A percentile compares a stretch with the other conserved stretches of the same genome.
Conservation (phyloP, 805 yeast genomes). For the Starmerella apicola region DNA sequence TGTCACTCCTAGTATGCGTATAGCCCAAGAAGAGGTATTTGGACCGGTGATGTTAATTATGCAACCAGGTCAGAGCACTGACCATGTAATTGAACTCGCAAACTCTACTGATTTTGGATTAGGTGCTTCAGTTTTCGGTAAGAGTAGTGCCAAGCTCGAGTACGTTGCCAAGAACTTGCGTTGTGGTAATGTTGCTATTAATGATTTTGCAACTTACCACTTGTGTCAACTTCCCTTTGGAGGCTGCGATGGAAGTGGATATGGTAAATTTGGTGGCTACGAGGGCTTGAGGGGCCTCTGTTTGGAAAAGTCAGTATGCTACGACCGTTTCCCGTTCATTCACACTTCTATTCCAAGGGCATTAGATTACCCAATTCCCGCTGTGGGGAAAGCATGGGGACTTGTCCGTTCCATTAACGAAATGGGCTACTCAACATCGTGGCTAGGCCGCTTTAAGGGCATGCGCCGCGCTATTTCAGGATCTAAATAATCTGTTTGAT, state of each 20-base stretch:
- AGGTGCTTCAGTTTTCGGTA: slow-evolving; percentile 84
- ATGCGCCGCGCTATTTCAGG: slow-evolving; percentile 36
- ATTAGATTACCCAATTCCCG: slow-evolving; percentile 80
- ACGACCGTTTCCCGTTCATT: slow-evolving; percentile 66
- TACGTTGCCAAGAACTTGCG: slow-evolving; percentile 50
- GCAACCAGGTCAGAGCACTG: slow-evolving; percentile 46
- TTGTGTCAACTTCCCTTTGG: slow-evolving; percentile 97
- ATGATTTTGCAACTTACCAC: slow-evolving; percentile 93
- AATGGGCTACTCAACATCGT: slow-evolving; percentile 60
- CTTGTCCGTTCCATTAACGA: slow-evolving; percentile 71
- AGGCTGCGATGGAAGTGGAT: slow-evolving; percentile 84
- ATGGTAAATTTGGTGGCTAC: slow-evolving; percentile 95
- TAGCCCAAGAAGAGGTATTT: slow-evolving; percentile 85
- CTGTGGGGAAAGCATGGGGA: slow-evolving; percentile 74
- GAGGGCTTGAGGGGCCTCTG: slow-evolving; percentile 92
- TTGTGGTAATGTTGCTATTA: slow-evolving; percentile 89
- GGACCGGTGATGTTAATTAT: slow-evolving; percentile 82
- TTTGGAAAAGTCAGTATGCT: slow-evolving; percentile 73
- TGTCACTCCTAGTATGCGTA: slow-evolving; percentile 61
- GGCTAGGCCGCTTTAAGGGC: slow-evolving; percentile 55
- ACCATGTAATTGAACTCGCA: slow-evolving; percentile 63
- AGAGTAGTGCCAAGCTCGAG: slow-evolving; percentile 43
- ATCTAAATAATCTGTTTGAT: no score
- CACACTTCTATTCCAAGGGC: slow-evolving; percentile 74
- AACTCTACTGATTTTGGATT: slow-evolving; percentile 80